phyloP scores from a whole-genome alignment of 345 rosid species.

The Zanthoxylum bungeanum region DNA sequence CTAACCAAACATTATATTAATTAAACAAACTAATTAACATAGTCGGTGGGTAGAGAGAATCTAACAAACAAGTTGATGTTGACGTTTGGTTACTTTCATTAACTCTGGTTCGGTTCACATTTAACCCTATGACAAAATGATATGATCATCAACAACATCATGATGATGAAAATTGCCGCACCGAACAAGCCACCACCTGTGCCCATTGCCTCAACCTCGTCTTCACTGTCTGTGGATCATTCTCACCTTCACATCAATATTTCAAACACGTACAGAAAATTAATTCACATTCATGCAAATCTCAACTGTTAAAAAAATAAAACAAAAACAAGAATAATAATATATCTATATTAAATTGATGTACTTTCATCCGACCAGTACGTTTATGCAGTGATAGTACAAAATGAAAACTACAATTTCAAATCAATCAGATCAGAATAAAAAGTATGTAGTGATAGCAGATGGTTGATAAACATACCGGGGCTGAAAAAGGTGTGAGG shows the following conservation, averaged over 20 bases:
- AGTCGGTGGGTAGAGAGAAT: background rate
- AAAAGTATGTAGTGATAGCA: too few species aligned
- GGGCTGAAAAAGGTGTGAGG: conserved; percentile 54
- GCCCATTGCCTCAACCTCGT: conserved; percentile 92
- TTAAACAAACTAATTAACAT: background rate
- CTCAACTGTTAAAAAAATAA: too few species aligned
- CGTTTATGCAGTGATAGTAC: too few species aligned
- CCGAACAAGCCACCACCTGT: conserved; percentile 91
- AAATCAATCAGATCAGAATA: too few species aligned
- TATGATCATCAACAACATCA: background rate
- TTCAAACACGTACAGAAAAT: background rate
- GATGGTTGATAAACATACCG: conserved; percentile 24
- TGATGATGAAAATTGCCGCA: conserved; percentile 53
- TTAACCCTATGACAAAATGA: background rate
- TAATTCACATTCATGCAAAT: background rate
- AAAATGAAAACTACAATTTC: too few species aligned
- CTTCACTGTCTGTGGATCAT: conserved; percentile 72
- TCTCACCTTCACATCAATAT: conserved; percentile 47
- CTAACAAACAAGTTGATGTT: conserved; percentile 14
- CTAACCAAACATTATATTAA: background rate
- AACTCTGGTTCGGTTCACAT: conserved; percentile 12
- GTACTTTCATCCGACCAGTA: too few species aligned
- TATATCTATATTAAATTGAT: too few species aligned
- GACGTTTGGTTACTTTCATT: conserved; percentile 21
- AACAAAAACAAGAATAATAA: too few species aligned